Evolutionary conservation across 139 green algal species (phyloP).

Genomic region (Chlamydomonas asymmetrica): DNA sequence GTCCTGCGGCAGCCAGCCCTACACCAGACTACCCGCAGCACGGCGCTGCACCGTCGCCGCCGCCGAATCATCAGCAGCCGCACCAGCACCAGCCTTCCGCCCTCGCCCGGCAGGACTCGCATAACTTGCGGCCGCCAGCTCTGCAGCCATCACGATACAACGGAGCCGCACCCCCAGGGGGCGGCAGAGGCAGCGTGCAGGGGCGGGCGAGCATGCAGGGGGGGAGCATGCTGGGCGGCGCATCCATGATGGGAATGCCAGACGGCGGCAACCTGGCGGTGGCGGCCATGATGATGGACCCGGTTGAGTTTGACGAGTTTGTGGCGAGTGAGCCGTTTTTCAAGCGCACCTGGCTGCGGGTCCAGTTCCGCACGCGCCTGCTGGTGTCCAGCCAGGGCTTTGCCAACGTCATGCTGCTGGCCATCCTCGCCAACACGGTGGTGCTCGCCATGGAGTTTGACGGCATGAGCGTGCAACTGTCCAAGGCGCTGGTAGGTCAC

Average conservation of each 20-base stretch:
- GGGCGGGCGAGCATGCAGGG: neutral
- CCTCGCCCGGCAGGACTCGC: no score
- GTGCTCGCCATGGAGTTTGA: conserved; percentile 73
- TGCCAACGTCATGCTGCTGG: conserved; percentile 61
- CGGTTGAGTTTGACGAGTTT: conserved; percentile 40
- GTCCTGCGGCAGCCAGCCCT: neutral
- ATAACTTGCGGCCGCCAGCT: no score
- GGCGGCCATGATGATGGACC: conserved; percentile 21
- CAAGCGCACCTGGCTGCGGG: conserved; percentile 4
- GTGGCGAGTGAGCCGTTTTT: conserved; percentile 18
- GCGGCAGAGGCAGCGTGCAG: neutral
- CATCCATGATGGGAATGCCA: neutral
- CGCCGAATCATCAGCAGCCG: neutral
- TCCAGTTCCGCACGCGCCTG: conserved; percentile 49
- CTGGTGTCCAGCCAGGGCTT: conserved; percentile 47
- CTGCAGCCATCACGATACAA: no score
- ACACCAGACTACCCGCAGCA: neutral
- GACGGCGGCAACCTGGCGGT: conserved; percentile 3
- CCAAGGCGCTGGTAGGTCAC: neutral
- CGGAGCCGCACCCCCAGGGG: no score
- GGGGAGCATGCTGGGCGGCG: neutral
- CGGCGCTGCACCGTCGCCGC: neutral
- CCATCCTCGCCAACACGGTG: conserved; percentile 73
- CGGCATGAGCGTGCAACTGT: conserved; percentile 44
- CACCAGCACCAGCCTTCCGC: no score